Evolutionary conservation across 1,284 basidiomycete species (phyloP).

Genomic region (Ceratobasidium sp.): DNA sequence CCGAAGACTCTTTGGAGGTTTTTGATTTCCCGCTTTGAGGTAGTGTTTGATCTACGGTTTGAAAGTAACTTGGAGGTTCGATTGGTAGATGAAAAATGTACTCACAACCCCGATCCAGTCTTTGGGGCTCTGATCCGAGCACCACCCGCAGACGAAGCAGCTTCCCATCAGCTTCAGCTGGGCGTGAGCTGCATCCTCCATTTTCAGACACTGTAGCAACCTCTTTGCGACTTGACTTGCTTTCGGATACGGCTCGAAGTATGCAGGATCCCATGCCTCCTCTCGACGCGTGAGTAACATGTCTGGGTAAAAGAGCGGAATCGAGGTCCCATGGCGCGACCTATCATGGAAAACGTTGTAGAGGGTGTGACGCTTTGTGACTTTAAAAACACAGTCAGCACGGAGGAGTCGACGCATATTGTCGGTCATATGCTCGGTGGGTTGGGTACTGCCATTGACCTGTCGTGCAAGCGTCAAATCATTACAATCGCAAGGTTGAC

Average conservation of each 20-base stretch:
- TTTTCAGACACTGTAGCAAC: constrained; percentile 6
- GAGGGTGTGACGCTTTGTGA: neutral
- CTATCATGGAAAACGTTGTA: neutral
- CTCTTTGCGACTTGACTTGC: neutral
- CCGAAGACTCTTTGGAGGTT: neutral
- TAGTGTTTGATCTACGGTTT: constrained; percentile 1
- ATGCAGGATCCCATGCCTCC: neutral
- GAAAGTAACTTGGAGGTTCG: neutral
- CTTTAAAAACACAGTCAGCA: constrained; percentile 4
- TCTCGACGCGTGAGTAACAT: constrained; percentile 3
- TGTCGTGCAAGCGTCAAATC: neutral
- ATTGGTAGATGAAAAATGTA: neutral
- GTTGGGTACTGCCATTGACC: constrained; percentile 3
- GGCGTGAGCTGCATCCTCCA: neutral
- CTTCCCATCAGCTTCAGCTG: constrained; percentile 7
- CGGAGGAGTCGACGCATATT: neutral
- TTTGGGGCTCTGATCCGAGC: neutral
- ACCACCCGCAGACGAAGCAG: constrained; percentile 9
- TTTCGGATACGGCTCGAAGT: constrained; percentile 4
- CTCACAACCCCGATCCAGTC: constrained; percentile 18
- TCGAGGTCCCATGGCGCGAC: neutral
- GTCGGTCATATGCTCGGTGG: neutral
- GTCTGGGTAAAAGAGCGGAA: constrained; percentile 2
- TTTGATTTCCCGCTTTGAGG: neutral
- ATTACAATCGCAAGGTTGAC: too few relatives aligned